A percentile compares a stretch with the other conserved stretches of the same genome.
Conservation (phyloP, 768 basidiomycete genomes). For the Termitomyces sp. region DNA sequence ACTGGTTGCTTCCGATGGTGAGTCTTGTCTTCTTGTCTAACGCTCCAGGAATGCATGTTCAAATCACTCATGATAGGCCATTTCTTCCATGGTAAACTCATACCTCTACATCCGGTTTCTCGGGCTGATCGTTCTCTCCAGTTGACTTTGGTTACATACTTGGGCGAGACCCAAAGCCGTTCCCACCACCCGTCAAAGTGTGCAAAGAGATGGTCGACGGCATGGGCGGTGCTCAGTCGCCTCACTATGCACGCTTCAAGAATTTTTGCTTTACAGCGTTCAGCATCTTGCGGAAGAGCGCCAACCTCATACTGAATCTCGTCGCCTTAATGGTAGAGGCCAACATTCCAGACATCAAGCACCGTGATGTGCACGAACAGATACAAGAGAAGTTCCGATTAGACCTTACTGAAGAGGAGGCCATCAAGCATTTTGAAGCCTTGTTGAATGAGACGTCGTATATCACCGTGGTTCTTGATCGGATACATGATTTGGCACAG, state of each 20-base stretch:
- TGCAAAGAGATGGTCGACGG: conserved; percentile 99
- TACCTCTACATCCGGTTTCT: conserved; percentile 5
- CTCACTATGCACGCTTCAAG: conserved; percentile 97
- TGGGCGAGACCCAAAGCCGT: conserved; percentile 95
- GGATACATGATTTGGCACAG: conserved; percentile 88
- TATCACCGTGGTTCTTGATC: conserved; percentile 87
- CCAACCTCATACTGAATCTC: conserved; percentile 94
- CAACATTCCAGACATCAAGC: conserved; percentile 93
- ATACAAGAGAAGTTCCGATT: conserved; percentile 96
- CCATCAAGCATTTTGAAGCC: conserved; percentile 90
- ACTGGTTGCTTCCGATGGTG: conserved; percentile 87
- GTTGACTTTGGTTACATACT: conserved; percentile 99
- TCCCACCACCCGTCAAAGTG: conserved; percentile 96
- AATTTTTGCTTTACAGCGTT: conserved; percentile 98
- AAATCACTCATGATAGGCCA: conserved; percentile 46
- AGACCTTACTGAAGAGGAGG: conserved; percentile 89
- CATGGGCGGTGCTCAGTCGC: conserved; percentile 95
- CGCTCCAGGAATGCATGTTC: background rate
- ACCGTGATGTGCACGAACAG: conserved; percentile 83
- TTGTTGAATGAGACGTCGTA: conserved; percentile 93
- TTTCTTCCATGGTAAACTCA: conserved; percentile 82
- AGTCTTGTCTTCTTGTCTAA: conserved; percentile 18
- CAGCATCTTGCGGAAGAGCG: conserved; percentile 91
- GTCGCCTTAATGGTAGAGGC: conserved; percentile 97
- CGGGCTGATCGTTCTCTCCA: conserved; percentile 22